Evolutionary conservation across 2,329 filamentous ascomycete species (phyloP), one percentile per base, ranked within the genome.

Genomic region (Fusarium miscanthi): DNA sequence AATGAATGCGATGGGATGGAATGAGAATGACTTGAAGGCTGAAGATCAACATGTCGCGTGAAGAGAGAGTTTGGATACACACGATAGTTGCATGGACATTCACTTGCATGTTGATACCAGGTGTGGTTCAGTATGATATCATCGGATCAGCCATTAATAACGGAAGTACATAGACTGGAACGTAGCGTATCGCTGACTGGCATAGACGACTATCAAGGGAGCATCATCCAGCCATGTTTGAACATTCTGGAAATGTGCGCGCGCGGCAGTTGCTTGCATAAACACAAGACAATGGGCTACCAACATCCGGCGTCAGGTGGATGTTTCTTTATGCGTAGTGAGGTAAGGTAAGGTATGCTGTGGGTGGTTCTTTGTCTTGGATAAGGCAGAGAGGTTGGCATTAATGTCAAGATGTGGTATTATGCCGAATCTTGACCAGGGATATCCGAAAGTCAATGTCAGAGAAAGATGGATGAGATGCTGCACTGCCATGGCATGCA

Each of bases 221-320:
- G 33, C 19, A 40, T 33, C n/a, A 46, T 41, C 52, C 52, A 30
- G 65, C 61, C 45, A 43, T 48, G 27, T n/a, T 38, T 56, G 19
- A 31, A 38, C 14, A 62, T 57, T 59, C 41, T 67, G 40, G 41
- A 59, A 54, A 53, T 46, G 27, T 33, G 23, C 45, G 61, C 21
- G 35, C 27, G 61, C 40, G 57, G 51, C 33, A 54, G 48, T 59
- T 53, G 56, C 21, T 61, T 66, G 70, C 70, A 72, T 62, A 63
- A 60, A 60, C 52, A 42, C 23, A 51, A 72, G 52, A 63, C 42
- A 45, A 45, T 51, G 59, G 49, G 35, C 60, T 48, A 43, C 25
- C 37, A 54, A 25, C 58, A 63, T 41, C 63, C 46, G 42, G 70
- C 60, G 56, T 75, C 73, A 73, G 66, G 64, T 76, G 61, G 69